These are phyloP conservation scores for Blastobotrys serpentis DNA, from an alignment of 1,139 yeast species.

Conservation along the genomic window DNA sequence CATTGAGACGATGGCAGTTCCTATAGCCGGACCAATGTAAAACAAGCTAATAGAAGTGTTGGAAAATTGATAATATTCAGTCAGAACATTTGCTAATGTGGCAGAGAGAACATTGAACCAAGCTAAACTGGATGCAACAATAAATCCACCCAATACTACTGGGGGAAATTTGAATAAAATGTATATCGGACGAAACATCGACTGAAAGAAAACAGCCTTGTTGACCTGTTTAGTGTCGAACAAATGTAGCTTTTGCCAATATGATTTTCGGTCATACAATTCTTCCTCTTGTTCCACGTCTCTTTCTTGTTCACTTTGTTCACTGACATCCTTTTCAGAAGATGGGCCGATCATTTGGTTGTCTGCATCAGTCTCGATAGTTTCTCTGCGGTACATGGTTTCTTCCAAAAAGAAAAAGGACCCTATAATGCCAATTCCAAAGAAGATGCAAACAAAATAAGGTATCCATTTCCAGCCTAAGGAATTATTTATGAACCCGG, in stretches of 20 bases:
- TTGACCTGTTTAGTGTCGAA: constrained; percentile 11
- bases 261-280: constrained; percentile 8
- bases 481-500: constrained; percentile 61
- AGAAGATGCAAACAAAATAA: constrained; percentile 69
- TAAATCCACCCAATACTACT: constrained; percentile 35
- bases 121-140: constrained; percentile 46
- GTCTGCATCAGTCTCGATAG: constrained; percentile 20
- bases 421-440: constrained; percentile 55
- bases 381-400: constrained; percentile 61
- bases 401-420: constrained; percentile 67
- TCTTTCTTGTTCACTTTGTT: background rate
- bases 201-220: constrained; percentile 6
- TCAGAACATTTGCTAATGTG: constrained; percentile 47
- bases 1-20: constrained; percentile 65
- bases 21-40: constrained; percentile 72
- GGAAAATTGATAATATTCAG: constrained; percentile 61
- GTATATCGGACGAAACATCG: background rate
- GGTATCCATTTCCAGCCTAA: constrained; percentile 77
- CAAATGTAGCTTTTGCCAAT: constrained; percentile 13
- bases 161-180: constrained; percentile 12
- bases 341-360: constrained; percentile 6
- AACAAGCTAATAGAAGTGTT: constrained; percentile 67
- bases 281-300: no score
- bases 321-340: background rate
- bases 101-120: constrained; percentile 52